phyloP scores from a whole-genome alignment of 2,329 filamentous ascomycete species.

The Talaromyces sp. region DNA sequence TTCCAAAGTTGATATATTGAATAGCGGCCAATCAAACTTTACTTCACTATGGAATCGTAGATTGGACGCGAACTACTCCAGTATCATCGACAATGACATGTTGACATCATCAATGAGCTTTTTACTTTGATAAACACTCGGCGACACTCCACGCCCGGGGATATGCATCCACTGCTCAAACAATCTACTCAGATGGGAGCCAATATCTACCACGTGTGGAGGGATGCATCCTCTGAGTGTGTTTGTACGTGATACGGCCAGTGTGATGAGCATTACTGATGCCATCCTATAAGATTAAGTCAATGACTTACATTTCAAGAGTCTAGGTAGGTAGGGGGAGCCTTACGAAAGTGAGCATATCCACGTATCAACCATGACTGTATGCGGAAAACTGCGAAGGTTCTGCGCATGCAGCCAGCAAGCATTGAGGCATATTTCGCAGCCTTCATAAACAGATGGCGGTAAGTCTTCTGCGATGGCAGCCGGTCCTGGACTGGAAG shows the following conservation, averaged over 20 bases:
- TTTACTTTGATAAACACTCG: constrained; percentile 49
- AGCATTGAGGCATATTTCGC: constrained; percentile 47
- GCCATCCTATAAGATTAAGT: background rate
- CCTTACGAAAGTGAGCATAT: constrained; percentile 53
- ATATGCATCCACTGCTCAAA: constrained; percentile 45
- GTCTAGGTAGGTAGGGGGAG: constrained; percentile 19
- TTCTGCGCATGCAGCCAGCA: constrained; percentile 51
- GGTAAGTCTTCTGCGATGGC: constrained; percentile 26
- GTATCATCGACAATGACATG: background rate
- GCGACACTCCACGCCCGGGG: constrained; percentile 40
- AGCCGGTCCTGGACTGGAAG: background rate
- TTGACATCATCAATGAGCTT: constrained; percentile 42
- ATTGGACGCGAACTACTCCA: background rate
- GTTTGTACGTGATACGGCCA: background rate
- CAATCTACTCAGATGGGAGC: constrained; percentile 41
- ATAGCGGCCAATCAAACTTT: background rate
- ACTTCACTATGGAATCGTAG: background rate
- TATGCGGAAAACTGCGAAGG: constrained; percentile 49
- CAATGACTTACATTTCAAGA: background rate
- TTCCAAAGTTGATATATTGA: background rate
- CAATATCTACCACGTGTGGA: constrained; percentile 39
- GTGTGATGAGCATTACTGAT: background rate
- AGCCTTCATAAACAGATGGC: constrained; percentile 41
- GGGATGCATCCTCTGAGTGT: constrained; percentile 38
- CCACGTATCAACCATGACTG: constrained; percentile 54